A percentile compares a stretch with the other conserved stretches of the same genome.
Conservation (phyloP, 768 basidiomycete species). For the Chiua virens region DNA sequence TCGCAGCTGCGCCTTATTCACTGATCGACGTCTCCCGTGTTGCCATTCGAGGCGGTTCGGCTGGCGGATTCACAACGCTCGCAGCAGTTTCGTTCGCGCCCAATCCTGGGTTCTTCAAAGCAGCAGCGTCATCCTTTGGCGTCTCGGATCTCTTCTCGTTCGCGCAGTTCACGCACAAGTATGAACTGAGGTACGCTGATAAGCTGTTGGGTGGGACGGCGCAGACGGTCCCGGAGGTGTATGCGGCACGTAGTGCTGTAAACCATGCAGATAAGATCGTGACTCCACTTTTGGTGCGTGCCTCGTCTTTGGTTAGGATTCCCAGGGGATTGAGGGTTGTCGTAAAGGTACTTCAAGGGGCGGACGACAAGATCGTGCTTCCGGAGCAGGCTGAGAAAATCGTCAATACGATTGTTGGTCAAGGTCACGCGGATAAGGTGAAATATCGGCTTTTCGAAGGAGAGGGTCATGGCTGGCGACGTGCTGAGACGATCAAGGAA, state of each 20-base stretch:
- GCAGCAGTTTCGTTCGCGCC: constrained; percentile 43
- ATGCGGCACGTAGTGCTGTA: constrained; percentile 61
- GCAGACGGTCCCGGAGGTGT: constrained; percentile 55
- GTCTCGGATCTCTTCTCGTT: constrained; percentile 62
- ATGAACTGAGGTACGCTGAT: constrained; percentile 57
- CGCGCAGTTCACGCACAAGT: constrained; percentile 69
- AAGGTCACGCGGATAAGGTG: constrained; percentile 25
- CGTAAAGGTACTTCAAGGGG: constrained; percentile 66
- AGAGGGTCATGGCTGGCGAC: constrained; percentile 45
- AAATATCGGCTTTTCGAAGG: constrained; percentile 43
- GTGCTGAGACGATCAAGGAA: constrained; percentile 34
- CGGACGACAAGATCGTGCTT: constrained; percentile 62
- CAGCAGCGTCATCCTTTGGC: constrained; percentile 67
- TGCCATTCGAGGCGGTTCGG: constrained; percentile 69
- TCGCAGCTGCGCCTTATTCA: constrained; percentile 45
- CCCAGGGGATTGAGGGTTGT: constrained; percentile 6
- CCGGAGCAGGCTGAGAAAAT: constrained; percentile 54
- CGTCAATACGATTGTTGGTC: constrained; percentile 24
- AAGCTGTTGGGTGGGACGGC: constrained; percentile 63
- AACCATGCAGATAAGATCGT: constrained; percentile 61
- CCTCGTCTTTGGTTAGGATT: neutral
- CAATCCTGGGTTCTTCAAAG: constrained; percentile 48
- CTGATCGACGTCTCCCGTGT: constrained; percentile 64
- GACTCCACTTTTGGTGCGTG: constrained; percentile 59
- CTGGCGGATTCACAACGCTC: constrained; percentile 74